Evolutionary conservation across 140 eudicot species (phyloP).

Genomic region (Ambrosia hybrid): DNA sequence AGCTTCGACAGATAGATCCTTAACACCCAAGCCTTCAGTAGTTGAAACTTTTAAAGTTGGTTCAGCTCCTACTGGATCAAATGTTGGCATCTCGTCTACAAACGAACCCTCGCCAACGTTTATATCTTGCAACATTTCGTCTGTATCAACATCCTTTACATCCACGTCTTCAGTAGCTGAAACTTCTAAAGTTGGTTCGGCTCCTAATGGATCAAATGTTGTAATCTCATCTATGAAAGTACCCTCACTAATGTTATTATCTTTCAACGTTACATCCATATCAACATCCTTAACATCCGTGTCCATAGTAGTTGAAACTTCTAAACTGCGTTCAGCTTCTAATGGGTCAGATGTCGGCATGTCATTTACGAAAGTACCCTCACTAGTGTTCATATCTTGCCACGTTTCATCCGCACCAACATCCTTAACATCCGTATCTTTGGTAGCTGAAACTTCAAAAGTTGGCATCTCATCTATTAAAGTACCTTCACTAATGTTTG

Average conservation of each 20-base stretch:
- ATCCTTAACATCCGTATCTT: constrained; percentile 15
- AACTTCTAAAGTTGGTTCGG: not conserved
- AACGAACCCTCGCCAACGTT: not conserved
- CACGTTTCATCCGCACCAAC: not conserved
- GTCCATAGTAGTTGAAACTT: not conserved
- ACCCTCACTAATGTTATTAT: not conserved
- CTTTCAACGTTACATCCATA: not conserved
- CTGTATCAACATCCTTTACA: not conserved
- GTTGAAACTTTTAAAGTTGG: not conserved
- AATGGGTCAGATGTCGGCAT: not conserved
- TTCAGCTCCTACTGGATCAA: not conserved
- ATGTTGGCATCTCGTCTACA: not conserved
- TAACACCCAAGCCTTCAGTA: not conserved
- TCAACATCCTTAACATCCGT: constrained; percentile 11
- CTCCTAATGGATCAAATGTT: not conserved
- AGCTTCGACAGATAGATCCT: not conserved
- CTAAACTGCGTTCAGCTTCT: not conserved
- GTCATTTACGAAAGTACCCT: not conserved
- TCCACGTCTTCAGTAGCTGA: not conserved
- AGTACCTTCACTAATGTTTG: constrained; percentile 16
- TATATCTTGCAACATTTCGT: constrained; percentile 6
- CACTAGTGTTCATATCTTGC: not conserved
- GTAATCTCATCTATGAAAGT: not conserved
- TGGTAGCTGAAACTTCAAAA: constrained; percentile 17
- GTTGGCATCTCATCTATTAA: constrained; percentile 8